Evolutionary conservation across 352 stramenopile species (phyloP).

Genomic region (Globisporangium barbulae): DNA sequence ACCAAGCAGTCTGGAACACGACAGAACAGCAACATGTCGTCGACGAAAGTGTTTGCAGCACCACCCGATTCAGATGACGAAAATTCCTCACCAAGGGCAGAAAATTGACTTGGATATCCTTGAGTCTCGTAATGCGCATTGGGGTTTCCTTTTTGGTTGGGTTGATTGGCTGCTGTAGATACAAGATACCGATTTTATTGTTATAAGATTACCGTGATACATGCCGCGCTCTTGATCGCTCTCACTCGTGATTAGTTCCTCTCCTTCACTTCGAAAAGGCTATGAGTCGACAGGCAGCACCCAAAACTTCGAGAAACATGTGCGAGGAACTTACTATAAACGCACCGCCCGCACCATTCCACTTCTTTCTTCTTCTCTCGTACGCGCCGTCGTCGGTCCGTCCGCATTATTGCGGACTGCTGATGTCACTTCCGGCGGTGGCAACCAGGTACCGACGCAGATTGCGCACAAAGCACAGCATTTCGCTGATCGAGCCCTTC

Average conservation of each 20-base stretch:
- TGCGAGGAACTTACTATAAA: constrained; percentile 13
- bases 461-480: constrained; percentile 78
- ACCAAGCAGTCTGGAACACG: constrained; percentile 4
- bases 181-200: constrained; percentile 17
- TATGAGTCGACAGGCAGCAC: constrained; percentile 5
- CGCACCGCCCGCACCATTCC: constrained; percentile 1
- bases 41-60: constrained; percentile 13
- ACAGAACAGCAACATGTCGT: constrained; percentile 7
- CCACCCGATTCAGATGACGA: background rate
- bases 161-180: constrained; percentile 2
- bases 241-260: background rate
- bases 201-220: constrained; percentile 15
- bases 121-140: background rate
- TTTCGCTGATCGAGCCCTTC: constrained; percentile 78
- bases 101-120: background rate
- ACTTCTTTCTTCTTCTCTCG: background rate
- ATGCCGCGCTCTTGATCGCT: constrained; percentile 1
- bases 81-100: background rate
- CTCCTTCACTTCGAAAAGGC: constrained; percentile 10
- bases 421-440: constrained; percentile 38
- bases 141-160: background rate
- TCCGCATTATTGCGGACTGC: constrained; percentile 21
- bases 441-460: constrained; percentile 61
- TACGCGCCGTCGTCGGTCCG: constrained; percentile 14
- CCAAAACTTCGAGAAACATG: constrained; percentile 4